Conservation (phyloP, 2,329 filamentous ascomycete genomes). For the Trichoderma guizhouense region DNA sequence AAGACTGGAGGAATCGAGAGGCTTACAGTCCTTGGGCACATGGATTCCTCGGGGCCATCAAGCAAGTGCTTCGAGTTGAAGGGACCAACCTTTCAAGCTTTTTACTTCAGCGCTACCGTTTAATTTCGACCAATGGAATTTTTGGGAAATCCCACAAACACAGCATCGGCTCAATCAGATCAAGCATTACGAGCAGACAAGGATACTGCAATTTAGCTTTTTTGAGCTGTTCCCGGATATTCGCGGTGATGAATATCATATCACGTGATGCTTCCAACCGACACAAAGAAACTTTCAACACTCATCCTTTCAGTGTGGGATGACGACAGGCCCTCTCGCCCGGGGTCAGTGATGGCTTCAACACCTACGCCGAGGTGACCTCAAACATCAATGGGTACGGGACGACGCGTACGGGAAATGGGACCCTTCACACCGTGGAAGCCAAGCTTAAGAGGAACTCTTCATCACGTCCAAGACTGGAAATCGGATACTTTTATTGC, state of each 20-base stretch:
- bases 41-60: constrained; percentile 39
- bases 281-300: background rate
- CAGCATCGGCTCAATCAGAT: background rate
- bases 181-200: background rate
- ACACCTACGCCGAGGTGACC: background rate
- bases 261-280: constrained; percentile 5
- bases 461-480: background rate
- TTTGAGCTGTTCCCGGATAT: background rate
- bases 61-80: background rate
- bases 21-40: constrained; percentile 41
- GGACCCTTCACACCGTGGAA: background rate
- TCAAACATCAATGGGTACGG: background rate
- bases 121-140: background rate
- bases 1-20: constrained; percentile 46
- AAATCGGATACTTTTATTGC: constrained; percentile 10
- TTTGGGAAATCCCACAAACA: background rate
- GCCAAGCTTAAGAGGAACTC: background rate
- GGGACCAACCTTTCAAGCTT: background rate
- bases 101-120: background rate
- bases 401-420: background rate
- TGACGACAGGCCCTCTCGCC: background rate
- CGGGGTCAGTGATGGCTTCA: background rate
- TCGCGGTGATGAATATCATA: background rate
- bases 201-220: background rate
- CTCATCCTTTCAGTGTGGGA: background rate